Base-by-base conservation (phyloP, 306 rosid species). In the Cicer cuneatum region DNA sequence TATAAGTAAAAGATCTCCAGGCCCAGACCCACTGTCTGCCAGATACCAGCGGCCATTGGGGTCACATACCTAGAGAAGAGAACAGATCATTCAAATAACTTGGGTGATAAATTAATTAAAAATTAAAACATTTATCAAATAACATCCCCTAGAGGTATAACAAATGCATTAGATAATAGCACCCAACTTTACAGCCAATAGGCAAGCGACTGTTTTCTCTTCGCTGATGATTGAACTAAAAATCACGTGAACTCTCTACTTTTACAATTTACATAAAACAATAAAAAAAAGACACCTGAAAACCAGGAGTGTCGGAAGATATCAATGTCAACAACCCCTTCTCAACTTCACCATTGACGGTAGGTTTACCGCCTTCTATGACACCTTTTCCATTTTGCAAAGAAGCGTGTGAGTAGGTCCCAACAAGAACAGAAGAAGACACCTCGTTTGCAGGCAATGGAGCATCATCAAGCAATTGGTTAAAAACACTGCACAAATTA, bases 41-140 rank as follows among this genome's bases (percentile, higher is more conserved):
- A 86, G 79, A 83, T 90, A 92, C 99, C 99, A 94, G 68, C 92
- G 95, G 75, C 99, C 97, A 59, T 83, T 92, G 59, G 95, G 93
- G 73, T 94, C 99, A 87, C 95, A 87, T 54, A 92, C 92, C 99
- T 94, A 74, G 39, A 70, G 69, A 83, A 78, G 80, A 77, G 66
- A 76, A 80, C 66, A 69, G 74, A 66, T n/a, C 37, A 43, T 33
- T 60, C 35, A 53, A 43, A 61, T 62, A 49, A 66, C 49, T 18
- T 69, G 21, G 10, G 16, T 9, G 45, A 10, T 69, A 63, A 14
- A 38, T n/a, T 52, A 69, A 73, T 13, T 37, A 5, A 40, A 24
- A 58, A 60, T 7, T 35, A 76, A 38, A 80, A 62, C 11, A 24
- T 73, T 58, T 58, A 53, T 40, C n/a, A 40, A 60, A 67, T 57